Evolutionary conservation across 495 filamentous ascomycete species (phyloP).

Genomic region (Lepraria neglecta): DNA sequence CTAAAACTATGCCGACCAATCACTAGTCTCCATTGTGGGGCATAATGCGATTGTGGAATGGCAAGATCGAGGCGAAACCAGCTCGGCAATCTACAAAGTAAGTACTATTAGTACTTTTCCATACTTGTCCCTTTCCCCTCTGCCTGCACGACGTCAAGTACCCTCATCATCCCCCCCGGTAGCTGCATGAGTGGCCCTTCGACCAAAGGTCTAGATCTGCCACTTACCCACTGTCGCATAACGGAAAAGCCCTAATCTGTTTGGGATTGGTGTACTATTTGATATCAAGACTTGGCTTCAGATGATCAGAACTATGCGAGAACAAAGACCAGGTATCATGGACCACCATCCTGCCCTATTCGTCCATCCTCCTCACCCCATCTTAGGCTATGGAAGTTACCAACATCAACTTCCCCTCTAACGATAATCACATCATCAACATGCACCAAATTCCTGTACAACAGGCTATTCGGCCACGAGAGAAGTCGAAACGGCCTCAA

Average conservation of each 20-base stretch:
- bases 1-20: conserved; percentile 18
- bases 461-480: conserved; percentile 19
- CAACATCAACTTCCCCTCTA: conserved; percentile 14
- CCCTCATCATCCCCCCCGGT: not conserved
- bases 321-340: conserved; percentile 14
- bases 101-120: too few relatives aligned
- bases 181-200: conserved; percentile 17
- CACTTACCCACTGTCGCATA: conserved; percentile 22
- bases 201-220: conserved; percentile 20
- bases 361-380: conserved; percentile 7
- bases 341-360: not conserved
- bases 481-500: conserved; percentile 28
- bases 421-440: conserved; percentile 1
- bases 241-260: conserved; percentile 18
- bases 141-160: conserved; percentile 19
- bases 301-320: conserved; percentile 12
- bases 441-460: conserved; percentile 8
- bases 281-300: conserved; percentile 13
- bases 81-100: conserved; percentile 20
- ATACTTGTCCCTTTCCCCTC: not conserved
- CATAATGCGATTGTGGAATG: conserved; percentile 14
- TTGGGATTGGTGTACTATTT: conserved; percentile 16
- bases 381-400: conserved; percentile 18
- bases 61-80: conserved; percentile 15
- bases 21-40: conserved; percentile 11